These are phyloP conservation scores for Lachnellula hyalina DNA, from an alignment of 2,329 filamentous ascomycete species.

Conservation along the genomic window DNA sequence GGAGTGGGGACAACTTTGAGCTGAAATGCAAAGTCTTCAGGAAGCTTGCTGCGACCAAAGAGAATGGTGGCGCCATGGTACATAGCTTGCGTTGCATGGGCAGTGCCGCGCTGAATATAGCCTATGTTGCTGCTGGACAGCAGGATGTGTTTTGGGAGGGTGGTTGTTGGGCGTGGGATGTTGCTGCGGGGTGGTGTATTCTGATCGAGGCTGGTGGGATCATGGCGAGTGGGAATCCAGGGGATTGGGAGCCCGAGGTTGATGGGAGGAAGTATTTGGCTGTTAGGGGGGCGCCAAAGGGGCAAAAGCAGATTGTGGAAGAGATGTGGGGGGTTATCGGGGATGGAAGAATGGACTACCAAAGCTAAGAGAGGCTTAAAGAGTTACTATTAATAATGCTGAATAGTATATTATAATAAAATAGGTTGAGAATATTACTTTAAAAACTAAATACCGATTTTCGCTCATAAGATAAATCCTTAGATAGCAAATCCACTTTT, in stretches of 20 bases:
- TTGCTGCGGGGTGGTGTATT: conserved; percentile 76
- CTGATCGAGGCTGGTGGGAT: conserved; percentile 68
- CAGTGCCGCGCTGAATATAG: conserved; percentile 70
- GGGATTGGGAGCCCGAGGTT: conserved; percentile 59
- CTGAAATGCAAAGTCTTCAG: conserved; percentile 63
- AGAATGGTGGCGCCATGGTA: conserved; percentile 68
- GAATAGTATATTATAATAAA: too few relatives aligned
- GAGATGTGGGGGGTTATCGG: conserved; percentile 61
- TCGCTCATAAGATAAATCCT: too few relatives aligned
- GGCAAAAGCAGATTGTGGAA: conserved; percentile 57
- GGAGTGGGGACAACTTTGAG: conserved; percentile 65
- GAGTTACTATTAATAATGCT: too few relatives aligned
- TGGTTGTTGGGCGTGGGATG: conserved; percentile 82
- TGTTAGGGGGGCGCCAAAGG: conserved; percentile 52
- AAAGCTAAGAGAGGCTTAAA: background rate
- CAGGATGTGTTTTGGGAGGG: conserved; percentile 78
- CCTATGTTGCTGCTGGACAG: conserved; percentile 64
- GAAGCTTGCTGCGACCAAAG: conserved; percentile 51
- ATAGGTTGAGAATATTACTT: too few relatives aligned
- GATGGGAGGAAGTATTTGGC: conserved; percentile 59
- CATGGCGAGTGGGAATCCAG: conserved; percentile 68
- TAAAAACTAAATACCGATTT: too few relatives aligned
- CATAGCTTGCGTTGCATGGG: conserved; percentile 68
- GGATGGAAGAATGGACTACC: conserved; percentile 47
- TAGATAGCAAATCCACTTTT: too few relatives aligned